Evolutionary conservation across 768 basidiomycete genomes (phyloP).

Genomic region (Artomyces pyxidatus): DNA sequence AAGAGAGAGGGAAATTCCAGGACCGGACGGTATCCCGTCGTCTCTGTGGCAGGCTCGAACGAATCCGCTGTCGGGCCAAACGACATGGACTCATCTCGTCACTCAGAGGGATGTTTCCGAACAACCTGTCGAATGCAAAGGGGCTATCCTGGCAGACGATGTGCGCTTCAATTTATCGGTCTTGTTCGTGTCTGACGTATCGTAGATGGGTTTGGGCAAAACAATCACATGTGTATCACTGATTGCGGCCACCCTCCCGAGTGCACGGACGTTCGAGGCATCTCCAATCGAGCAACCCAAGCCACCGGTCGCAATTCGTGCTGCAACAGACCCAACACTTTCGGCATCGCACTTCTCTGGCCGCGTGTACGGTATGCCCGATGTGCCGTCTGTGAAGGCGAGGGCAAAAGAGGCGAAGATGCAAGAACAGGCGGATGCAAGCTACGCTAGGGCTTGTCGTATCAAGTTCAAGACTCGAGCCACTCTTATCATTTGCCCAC

Average conservation of each 20-base stretch:
- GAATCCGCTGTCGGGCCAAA: constrained; percentile 39
- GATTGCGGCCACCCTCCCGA: constrained; percentile 74
- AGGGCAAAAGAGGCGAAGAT: constrained; percentile 59
- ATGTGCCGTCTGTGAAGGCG: constrained; percentile 36
- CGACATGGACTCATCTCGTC: constrained; percentile 76
- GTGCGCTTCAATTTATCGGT: constrained; percentile 38
- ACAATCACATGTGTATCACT: constrained; percentile 94
- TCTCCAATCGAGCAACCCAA: constrained; percentile 41
- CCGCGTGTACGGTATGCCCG: constrained; percentile 83
- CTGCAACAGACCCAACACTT: constrained; percentile 22
- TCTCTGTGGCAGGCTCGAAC: constrained; percentile 62
- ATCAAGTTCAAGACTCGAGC: constrained; percentile 82
- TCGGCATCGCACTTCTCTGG: constrained; percentile 60
- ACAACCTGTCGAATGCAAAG: constrained; percentile 68
- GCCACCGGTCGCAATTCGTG: constrained; percentile 25
- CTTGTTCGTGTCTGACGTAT: neutral
- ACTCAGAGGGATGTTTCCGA: constrained; percentile 69
- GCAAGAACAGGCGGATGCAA: constrained; percentile 66
- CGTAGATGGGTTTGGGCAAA: constrained; percentile 95
- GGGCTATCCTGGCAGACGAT: constrained; percentile 94
- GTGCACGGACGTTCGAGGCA: constrained; percentile 56
- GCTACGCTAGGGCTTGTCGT: constrained; percentile 59
- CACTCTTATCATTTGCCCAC: constrained; percentile 92
- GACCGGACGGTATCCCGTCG: constrained; percentile 52
- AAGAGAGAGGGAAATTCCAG: constrained; percentile 59